Evolutionary conservation across 2,329 filamentous ascomycete species (phyloP), one percentile per base, ranked within the genome.

Genomic region (Colletotrichum musicola): DNA sequence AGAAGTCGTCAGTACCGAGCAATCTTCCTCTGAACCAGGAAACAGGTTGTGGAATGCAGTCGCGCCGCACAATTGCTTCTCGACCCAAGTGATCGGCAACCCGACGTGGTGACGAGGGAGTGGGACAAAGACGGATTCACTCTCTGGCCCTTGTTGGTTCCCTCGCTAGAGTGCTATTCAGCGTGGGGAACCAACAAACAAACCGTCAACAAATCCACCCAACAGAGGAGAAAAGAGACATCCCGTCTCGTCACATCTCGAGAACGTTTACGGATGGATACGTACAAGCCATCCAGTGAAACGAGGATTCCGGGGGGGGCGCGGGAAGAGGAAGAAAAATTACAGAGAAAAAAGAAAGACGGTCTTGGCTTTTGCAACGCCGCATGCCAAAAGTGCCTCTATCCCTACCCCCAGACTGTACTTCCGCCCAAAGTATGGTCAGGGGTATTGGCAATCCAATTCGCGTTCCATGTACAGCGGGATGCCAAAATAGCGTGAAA

Each of bases 311-410:
- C 13, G 40, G n/a, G 16, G 40, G 40, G 40, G 40, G 42, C 13
- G 27, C 25, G 35, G 53, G 35, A 13, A 35, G 16, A 7, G 4
- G 4, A 35, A 16, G 14, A 25, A 53, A 4, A 20, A 25, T 6
- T 16, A 46, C 9, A 56, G 38, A 56, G 35, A 62, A 63, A 51
- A 25, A 51, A 56, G 25, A 60, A 63, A 51, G 38, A 51, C 62
- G 57, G 74, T 72, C 75, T 78, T 75, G 75, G 40, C 47, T 35
- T 47, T 42, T 16, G 61, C 53, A 47, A 68, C 38, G 53, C 25
- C 22, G 44, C 51, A 63, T 67, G 44, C 20, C 64, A 57, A 63
- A 67, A 63, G 59, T 67, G 64, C 64, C 44, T n/a, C n/a, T 6
- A 25, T 9, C 38, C 46, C 18, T 35, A 35, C 30, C 30, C 30